phyloP scores from a whole-genome alignment of 169 alveolate genomes.

The Pseudocohnilembus persalinus region DNA sequence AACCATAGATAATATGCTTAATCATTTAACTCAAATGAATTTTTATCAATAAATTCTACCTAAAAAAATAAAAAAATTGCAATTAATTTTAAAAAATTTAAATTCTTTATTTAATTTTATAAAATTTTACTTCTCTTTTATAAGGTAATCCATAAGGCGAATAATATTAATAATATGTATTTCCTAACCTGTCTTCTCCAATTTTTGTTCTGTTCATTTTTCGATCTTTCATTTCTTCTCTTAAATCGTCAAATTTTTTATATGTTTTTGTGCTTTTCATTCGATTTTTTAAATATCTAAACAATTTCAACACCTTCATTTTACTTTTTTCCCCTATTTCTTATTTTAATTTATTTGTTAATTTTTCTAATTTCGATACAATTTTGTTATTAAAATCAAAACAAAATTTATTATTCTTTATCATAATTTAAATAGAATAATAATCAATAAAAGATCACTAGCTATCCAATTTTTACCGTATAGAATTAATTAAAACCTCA shows the following conservation, averaged over 20 bases:
- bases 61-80: neutral
- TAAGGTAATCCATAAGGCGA: conserved; percentile 40
- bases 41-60: conserved; percentile 38
- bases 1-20: conserved; percentile 37
- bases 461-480: too few species aligned
- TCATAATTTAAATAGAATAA: too few species aligned
- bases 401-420: too few species aligned
- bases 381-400: too few species aligned
- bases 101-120: neutral
- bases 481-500: too few species aligned
- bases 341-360: too few species aligned
- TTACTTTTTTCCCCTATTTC: neutral
- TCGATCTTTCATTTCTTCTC: conserved; percentile 30
- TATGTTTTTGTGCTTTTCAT: conserved; percentile 10
- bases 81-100: too few species aligned
- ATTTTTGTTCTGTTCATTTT: conserved; percentile 23
- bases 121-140: conserved; percentile 27
- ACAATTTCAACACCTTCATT: neutral
- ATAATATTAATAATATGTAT: conserved; percentile 35
- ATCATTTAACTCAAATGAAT: conserved; percentile 27
- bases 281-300: neutral
- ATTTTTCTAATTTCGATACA: too few species aligned
- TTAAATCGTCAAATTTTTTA: conserved; percentile 18
- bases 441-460: too few species aligned
- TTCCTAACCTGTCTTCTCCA: conserved; percentile 37